phyloP scores from a whole-genome alignment of 2,329 filamentous ascomycete genomes.

The Penicillium frequentans region DNA sequence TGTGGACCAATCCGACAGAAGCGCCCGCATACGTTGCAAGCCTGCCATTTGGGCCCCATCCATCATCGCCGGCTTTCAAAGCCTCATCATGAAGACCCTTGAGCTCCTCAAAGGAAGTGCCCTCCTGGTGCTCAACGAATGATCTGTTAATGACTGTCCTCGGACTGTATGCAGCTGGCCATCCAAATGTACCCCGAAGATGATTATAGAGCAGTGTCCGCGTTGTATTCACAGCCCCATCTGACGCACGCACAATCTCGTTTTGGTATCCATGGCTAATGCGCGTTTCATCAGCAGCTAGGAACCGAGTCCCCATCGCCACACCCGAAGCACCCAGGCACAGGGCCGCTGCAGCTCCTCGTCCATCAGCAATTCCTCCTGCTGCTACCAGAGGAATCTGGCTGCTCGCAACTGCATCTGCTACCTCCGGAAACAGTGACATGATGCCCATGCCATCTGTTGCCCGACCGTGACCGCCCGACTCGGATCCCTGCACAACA shows the following conservation, averaged over 20 bases:
- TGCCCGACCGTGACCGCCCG: slow-evolving; percentile 55
- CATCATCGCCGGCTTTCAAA: slow-evolving; percentile 41
- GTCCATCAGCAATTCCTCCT: slow-evolving; percentile 55
- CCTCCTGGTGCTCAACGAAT: slow-evolving; percentile 45
- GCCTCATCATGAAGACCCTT: slow-evolving; percentile 46
- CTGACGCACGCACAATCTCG: slow-evolving; percentile 51
- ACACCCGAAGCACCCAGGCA: slow-evolving; percentile 56
- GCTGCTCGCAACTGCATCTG: slow-evolving; percentile 40
- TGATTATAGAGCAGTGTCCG: slow-evolving; percentile 56
- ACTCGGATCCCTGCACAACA: slow-evolving; percentile 56
- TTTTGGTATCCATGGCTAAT: slow-evolving; percentile 54
- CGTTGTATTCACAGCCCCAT: slow-evolving; percentile 55
- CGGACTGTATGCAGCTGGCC: slow-evolving; percentile 61
- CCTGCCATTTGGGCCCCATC: slow-evolving; percentile 51
- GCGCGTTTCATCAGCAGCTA: slow-evolving; percentile 54
- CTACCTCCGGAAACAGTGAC: slow-evolving; percentile 53
- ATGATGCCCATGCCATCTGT: slow-evolving; percentile 51
- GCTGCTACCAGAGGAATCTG: slow-evolving; percentile 52
- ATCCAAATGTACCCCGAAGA: slow-evolving; percentile 58
- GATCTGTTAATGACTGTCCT: slow-evolving; percentile 60
- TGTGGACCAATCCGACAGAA: slow-evolving; percentile 46
- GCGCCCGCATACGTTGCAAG: slow-evolving; percentile 54
- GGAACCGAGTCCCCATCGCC: slow-evolving; percentile 64
- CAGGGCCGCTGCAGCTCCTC: slow-evolving; percentile 52
- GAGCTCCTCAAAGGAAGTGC: slow-evolving; percentile 48